phyloP scores from a whole-genome alignment of 2,329 filamentous ascomycete species.

The Botrytis tulipae region DNA sequence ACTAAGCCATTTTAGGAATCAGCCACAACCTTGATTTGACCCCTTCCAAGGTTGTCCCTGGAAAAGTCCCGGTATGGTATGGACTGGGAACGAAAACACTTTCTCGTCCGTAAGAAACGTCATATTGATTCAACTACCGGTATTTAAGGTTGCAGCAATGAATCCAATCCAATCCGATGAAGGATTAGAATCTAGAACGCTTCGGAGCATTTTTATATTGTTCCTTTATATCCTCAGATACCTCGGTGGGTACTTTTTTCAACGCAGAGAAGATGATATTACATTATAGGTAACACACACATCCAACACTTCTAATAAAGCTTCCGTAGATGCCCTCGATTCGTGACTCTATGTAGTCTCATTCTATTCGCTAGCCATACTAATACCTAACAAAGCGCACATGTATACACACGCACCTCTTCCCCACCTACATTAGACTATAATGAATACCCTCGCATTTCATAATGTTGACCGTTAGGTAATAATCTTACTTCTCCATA shows the following conservation, averaged over 20 bases:
- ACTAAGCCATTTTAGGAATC: not conserved
- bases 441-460: not conserved
- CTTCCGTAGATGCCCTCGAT: not conserved
- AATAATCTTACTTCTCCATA: not conserved
- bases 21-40: conserved; percentile 13
- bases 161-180: not conserved
- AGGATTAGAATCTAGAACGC: not conserved
- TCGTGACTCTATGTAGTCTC: not conserved
- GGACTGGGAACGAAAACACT: not conserved
- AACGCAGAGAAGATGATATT: not conserved
- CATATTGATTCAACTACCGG: not conserved
- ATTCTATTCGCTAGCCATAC: not conserved
- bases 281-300: not conserved
- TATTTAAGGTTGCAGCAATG: not conserved
- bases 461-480: not conserved
- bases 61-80: too few relatives aligned
- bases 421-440: not conserved
- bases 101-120: not conserved
- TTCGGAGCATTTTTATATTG: not conserved
- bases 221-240: not conserved
- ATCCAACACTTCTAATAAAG: not conserved
- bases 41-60: not conserved
- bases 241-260: not conserved
- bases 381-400: not conserved
- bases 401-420: not conserved